Evolutionary conservation across 805 yeast species (phyloP).

Genomic region (Nakazawaea populi): DNA sequence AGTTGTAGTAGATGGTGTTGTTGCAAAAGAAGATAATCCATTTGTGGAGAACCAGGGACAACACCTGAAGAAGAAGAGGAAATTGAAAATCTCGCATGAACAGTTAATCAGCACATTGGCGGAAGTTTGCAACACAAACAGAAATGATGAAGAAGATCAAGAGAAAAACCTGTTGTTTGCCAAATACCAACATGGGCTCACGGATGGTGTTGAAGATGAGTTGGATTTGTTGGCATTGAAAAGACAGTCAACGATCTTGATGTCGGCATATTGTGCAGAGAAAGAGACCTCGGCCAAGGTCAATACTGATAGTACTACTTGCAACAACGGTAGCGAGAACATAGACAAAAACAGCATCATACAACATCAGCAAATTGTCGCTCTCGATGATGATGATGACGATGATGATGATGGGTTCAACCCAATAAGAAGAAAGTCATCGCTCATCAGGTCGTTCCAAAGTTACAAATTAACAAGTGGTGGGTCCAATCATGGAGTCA

Average conservation of each 20-base stretch:
- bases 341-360: neutral
- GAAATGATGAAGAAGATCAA: constrained; percentile 25
- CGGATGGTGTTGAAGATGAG: constrained; percentile 32
- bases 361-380: too few relatives aligned
- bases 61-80: constrained; percentile 25
- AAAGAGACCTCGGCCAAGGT: neutral
- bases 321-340: constrained; percentile 14
- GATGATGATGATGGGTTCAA: constrained; percentile 28
- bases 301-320: neutral
- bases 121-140: constrained; percentile 33
- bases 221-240: constrained; percentile 34
- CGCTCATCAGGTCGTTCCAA: constrained; percentile 39
- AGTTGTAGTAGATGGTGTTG: too few relatives aligned
- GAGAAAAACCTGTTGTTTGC: constrained; percentile 24
- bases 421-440: constrained; percentile 27
- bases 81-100: constrained; percentile 39
- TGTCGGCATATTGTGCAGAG: constrained; percentile 16
- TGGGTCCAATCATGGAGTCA: constrained; percentile 31
- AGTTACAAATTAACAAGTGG: constrained; percentile 17
- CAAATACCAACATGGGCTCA: constrained; percentile 30
- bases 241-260: constrained; percentile 18
- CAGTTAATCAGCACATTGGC: constrained; percentile 54
- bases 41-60: neutral
- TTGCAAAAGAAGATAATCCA: neutral
- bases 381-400: constrained; percentile 20